Base-by-base conservation (phyloP, 2,329 filamentous ascomycete genomes). In the Mariannaea sp. region DNA sequence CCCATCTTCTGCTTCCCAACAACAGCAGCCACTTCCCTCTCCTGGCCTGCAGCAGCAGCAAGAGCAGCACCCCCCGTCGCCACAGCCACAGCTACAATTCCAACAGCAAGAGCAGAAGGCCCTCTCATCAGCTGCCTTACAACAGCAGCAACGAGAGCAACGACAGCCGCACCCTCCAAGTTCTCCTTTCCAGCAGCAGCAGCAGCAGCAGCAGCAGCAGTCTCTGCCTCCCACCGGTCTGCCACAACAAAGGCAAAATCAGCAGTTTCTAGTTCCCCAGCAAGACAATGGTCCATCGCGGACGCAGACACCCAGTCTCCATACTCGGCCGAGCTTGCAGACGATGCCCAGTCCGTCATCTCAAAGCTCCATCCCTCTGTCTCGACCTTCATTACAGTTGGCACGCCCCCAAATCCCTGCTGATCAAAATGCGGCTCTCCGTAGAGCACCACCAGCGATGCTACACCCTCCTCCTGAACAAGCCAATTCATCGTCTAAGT, bases 401-500 rank as follows among this genome's bases (percentile, higher is more conserved):
- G 26, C 9, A 5, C 43, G 32, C 29, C 44, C 57, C 10, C 46
- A 49, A 29, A 58, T 61, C 2, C 59, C 61, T 12, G 50, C 48
- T 2, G 60, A 61, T 24, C 52, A 62, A 4, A 40, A 24, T 29
- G 41, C 42, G 44, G 26, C 41, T 10, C 33, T 29, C 39, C 39
- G 42, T 20, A 52, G 50, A 19, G 56, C 57, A 10, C 44, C 51
- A 7, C 55, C 51, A 20, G 38, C 16, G 7, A 38, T 40, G 9
- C 35, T 52, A 9, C 51, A 60, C 35, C 48, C 43, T 8, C 54
- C 53, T 5, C 22, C 44, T 45, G 59, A 58, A 7, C 56, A 65
- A 22, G 58, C 58, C 8, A 58, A 59, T 24, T 57, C 64, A 12
- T 62, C 62, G 5, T 70, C 67, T 4, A 68, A 66, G 36, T 72